Conservation (phyloP, 805 yeast species). For the Candida arabinofermentans region DNA sequence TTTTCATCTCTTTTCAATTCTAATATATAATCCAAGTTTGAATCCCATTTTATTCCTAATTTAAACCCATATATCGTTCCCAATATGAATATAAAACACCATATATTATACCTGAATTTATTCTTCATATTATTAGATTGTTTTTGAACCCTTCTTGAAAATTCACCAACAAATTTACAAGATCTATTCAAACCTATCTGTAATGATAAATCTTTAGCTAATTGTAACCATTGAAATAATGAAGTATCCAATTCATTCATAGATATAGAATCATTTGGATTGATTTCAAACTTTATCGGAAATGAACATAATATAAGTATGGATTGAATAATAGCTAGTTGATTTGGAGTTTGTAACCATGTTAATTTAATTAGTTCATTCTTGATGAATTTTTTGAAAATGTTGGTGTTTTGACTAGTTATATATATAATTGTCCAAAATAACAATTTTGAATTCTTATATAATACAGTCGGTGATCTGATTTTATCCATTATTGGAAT, state of each 20-base stretch:
- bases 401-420: conserved; percentile 12
- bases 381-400: conserved; percentile 15
- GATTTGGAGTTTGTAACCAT: conserved; percentile 14
- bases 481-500: conserved; percentile 25
- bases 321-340: conserved; percentile 19
- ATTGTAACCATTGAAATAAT: conserved; percentile 22
- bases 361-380: conserved; percentile 12
- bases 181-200: conserved; percentile 20
- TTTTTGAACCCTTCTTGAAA: conserved; percentile 13
- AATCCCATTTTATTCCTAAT: conserved; percentile 26
- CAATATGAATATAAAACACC: conserved; percentile 26
- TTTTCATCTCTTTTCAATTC: conserved; percentile 12
- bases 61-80: conserved; percentile 25
- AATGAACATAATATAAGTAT: conserved; percentile 25
- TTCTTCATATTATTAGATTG: conserved; percentile 9
- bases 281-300: conserved; percentile 15
- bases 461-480: conserved; percentile 19
- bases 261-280: conserved; percentile 6
- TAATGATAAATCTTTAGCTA: conserved; percentile 20
- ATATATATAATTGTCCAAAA: conserved; percentile 31
- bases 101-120: conserved; percentile 19
- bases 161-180: conserved; percentile 12
- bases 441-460: conserved; percentile 19
- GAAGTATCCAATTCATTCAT: conserved; percentile 18
- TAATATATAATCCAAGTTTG: conserved; percentile 14